Evolutionary conservation across 2,329 filamentous ascomycete species (phyloP), one percentile per base, ranked within the genome.

Genomic region (Botrytis porri): DNA sequence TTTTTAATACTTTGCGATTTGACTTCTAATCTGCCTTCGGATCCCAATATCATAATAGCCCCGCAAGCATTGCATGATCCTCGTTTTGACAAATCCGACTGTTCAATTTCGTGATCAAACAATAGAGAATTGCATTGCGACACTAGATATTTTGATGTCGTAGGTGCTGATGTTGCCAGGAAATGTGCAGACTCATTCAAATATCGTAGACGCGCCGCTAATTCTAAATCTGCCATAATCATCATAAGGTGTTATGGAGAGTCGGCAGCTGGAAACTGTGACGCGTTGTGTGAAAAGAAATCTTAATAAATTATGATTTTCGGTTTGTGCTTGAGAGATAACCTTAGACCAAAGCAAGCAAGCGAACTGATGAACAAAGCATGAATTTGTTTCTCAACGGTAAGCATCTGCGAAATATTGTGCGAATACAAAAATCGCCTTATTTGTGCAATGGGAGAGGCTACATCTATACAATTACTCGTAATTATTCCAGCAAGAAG

Each of bases 111-210:
- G 75, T 86, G 82, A 69, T 85, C 81, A 63, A 84, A 83, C 77
- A 88, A 83, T 22, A 90, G 79, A 16, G 83, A 81, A 75, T 85
- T 84, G 73, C 86, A 84, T 72, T 84, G 83, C 77, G 82, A 84
- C 87, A 91, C 88, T 57, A 91, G 82, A 79, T 88, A 85, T 20
- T 88, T 87, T 22, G 89, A 90, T 1, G 84, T 87, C 75, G 87
- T 84, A 1, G 89, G 88, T 0, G 88, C 85, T 2, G 84, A 81
- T 18, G 81, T 79, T 4, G 84, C 82, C 25, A 91, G 82, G 16
- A 90, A 80, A 81, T 91, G 86, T 2, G 88, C 88, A 1, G 89
- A 88, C 78, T 90, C 85, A 18, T 86, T 87, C 4, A 91, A 84
- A 75, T 76, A 82, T 60, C 75, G 76, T 29, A 82, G 76, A 77